Conservation (phyloP, 2,329 filamentous ascomycete species). For the Penicillium rolfsii region DNA sequence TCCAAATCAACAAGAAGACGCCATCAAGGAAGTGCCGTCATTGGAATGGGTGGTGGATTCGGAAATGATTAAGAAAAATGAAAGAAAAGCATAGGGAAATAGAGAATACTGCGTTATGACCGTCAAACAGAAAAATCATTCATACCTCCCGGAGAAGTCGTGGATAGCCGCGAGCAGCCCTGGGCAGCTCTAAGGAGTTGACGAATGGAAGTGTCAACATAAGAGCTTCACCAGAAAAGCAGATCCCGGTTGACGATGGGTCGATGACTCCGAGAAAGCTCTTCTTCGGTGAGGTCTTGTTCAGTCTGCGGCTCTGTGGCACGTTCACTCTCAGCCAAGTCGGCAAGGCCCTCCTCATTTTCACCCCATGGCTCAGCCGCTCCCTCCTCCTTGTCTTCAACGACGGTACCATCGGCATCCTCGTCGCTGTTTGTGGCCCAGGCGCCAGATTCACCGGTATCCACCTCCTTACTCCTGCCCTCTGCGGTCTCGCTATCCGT, state of each 20-base stretch:
- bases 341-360: not conserved
- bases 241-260: not conserved
- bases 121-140: not conserved
- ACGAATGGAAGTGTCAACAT: too few species aligned
- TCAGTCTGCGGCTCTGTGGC: not conserved
- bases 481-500: conserved; percentile 48
- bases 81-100: not conserved
- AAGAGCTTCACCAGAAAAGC: not conserved
- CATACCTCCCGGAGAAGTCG: not conserved
- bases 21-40: not conserved
- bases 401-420: not conserved
- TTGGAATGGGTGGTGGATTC: not conserved
- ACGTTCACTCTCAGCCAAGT: not conserved
- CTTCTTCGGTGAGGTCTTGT: not conserved
- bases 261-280: not conserved
- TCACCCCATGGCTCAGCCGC: not conserved
- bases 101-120: not conserved
- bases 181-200: not conserved
- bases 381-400: not conserved
- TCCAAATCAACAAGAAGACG: not conserved
- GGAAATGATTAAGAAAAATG: not conserved
- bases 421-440: not conserved
- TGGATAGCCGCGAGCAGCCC: not conserved
- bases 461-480: not conserved
- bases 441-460: not conserved